A percentile compares a stretch with the other conserved stretches of the same genome.
Evolutionary conservation across 2,329 filamentous ascomycete genomes (phyloP).

Genomic region (Stemphylium vesicarium): DNA sequence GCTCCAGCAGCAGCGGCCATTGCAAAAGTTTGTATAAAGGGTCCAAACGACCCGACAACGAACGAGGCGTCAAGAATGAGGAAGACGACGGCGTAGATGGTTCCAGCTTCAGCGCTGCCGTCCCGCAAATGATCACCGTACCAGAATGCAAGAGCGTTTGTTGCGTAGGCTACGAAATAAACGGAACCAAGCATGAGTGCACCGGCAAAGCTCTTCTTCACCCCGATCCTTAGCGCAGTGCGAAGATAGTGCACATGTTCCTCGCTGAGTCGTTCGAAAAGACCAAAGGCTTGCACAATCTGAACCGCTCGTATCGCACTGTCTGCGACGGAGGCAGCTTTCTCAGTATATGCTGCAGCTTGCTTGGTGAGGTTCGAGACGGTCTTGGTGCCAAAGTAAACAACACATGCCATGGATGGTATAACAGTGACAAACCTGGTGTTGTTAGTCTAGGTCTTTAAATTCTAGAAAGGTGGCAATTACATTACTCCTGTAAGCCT

Average conservation of each 20-base stretch:
- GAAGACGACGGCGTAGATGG: conserved; percentile 69
- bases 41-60: conserved; percentile 67
- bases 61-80: conserved; percentile 69
- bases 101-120: conserved; percentile 52
- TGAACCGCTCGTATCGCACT: conserved; percentile 55
- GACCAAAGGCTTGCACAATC: conserved; percentile 57
- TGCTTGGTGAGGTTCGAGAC: conserved; percentile 51
- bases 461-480: neutral
- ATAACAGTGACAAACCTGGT: conserved; percentile 54
- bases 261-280: conserved; percentile 49
- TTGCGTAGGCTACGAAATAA: conserved; percentile 55
- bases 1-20: conserved; percentile 60
- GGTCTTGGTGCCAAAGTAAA: conserved; percentile 51
- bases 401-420: conserved; percentile 55
- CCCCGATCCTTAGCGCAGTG: conserved; percentile 44
- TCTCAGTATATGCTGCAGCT: conserved; percentile 48
- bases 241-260: conserved; percentile 47
- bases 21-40: conserved; percentile 64
- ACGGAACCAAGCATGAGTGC: conserved; percentile 53
- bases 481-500: conserved; percentile 52
- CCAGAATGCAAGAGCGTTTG: conserved; percentile 56
- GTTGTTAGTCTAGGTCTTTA: conserved; percentile 5
- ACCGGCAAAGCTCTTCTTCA: conserved; percentile 51
- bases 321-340: conserved; percentile 54
- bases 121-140: conserved; percentile 46